A percentile compares a stretch with the other conserved stretches of the same genome.
These are phyloP conservation scores for Taphrina confusa DNA, from an alignment of 1,139 yeast genomes.

Conservation along the genomic window DNA sequence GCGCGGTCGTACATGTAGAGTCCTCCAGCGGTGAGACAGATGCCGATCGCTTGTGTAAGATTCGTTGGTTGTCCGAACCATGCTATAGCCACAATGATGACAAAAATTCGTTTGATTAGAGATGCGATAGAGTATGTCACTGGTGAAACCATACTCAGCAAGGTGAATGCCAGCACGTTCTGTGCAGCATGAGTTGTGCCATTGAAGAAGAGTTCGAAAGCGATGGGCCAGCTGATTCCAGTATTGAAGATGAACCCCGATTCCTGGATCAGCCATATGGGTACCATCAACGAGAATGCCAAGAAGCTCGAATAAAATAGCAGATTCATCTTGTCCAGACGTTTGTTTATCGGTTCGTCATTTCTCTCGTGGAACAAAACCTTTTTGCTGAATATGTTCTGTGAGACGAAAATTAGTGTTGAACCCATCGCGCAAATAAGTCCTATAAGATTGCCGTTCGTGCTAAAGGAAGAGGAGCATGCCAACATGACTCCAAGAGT, in stretches of 20 bases:
- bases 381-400: constrained; percentile 85
- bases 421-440: constrained; percentile 73
- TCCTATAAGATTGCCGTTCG: constrained; percentile 58
- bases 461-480: constrained; percentile 54
- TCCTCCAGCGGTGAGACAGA: constrained; percentile 58
- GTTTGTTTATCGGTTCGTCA: constrained; percentile 48
- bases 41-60: constrained; percentile 65
- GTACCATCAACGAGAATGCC: constrained; percentile 77
- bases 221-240: constrained; percentile 30
- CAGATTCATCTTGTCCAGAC: constrained; percentile 76
- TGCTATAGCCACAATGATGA: constrained; percentile 73
- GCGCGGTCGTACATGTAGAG: constrained; percentile 38
- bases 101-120: constrained; percentile 80
- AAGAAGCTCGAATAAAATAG: constrained; percentile 78
- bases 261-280: constrained; percentile 73
- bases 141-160: constrained; percentile 80
- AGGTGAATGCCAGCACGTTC: constrained; percentile 83
- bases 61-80: constrained; percentile 66
- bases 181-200: constrained; percentile 84
- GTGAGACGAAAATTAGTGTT: constrained; percentile 83
- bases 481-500: constrained; percentile 82
- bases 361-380: constrained; percentile 57
- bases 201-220: constrained; percentile 45
- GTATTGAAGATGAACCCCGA: constrained; percentile 44
- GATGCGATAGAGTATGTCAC: constrained; percentile 91